Conservation (phyloP, 192 early-diverging fungal genomes). For the Umbelopsis ramanniana region DNA sequence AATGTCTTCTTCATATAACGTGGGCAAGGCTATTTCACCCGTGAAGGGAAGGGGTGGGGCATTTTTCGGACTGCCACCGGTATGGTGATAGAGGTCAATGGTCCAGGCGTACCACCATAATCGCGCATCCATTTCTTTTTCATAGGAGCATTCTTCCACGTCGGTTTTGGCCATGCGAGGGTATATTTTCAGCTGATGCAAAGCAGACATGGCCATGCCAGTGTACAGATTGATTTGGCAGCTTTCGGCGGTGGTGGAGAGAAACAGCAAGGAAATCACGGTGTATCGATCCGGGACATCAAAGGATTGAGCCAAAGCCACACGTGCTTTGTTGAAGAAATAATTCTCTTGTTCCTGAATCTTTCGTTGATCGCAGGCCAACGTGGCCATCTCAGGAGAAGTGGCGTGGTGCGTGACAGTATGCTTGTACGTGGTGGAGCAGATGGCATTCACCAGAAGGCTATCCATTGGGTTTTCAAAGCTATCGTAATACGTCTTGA, state of each 20-base stretch:
- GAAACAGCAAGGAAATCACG: constrained; percentile 31
- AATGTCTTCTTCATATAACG: constrained; percentile 42
- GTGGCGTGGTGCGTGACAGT: constrained; percentile 36
- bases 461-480: constrained; percentile 29
- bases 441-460: constrained; percentile 41
- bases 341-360: constrained; percentile 37
- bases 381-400: constrained; percentile 20
- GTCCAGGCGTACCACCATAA: constrained; percentile 47
- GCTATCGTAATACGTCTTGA: constrained; percentile 33
- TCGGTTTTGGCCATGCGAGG: constrained; percentile 36
- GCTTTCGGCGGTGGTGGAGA: constrained; percentile 19
- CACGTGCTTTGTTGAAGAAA: constrained; percentile 40
- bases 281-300: constrained; percentile 41
- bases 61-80: constrained; percentile 32
- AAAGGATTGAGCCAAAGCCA: constrained; percentile 36
- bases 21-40: constrained; percentile 31
- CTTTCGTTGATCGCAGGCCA: constrained; percentile 27
- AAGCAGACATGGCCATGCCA: constrained; percentile 37
- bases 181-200: constrained; percentile 37
- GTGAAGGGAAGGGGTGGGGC: constrained; percentile 6
- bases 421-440: constrained; percentile 29
- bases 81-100: constrained; percentile 34
- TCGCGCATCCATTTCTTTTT: constrained; percentile 42
- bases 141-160: constrained; percentile 29
- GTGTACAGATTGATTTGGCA: constrained; percentile 29